Percentiles rank a stretch among this genome's conserved stretches.
These are phyloP conservation scores for Rhodofomes roseus DNA, from an alignment of 1,284 basidiomycete species.

Conservation along the genomic window DNA sequence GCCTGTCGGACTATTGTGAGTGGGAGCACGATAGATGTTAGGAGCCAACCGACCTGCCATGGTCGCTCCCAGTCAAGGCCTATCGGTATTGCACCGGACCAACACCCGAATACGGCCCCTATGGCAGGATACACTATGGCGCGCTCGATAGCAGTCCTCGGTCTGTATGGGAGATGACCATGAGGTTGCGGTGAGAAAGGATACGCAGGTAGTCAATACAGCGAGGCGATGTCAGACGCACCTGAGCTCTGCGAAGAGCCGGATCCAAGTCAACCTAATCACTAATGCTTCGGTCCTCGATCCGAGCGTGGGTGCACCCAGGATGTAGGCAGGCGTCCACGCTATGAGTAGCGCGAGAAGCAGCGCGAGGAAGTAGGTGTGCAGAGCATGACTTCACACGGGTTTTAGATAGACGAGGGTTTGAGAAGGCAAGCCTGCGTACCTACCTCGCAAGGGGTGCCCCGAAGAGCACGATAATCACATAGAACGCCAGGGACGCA, in stretches of 20 bases:
- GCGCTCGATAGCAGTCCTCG: slow-evolving; percentile 65
- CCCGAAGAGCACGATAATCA: slow-evolving; percentile 65
- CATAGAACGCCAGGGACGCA: slow-evolving; percentile 45
- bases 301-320: slow-evolving; percentile 58
- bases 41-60: slow-evolving; percentile 75
- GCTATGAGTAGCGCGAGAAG: slow-evolving; percentile 66
- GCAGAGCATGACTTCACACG: slow-evolving; percentile 40
- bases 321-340: slow-evolving; percentile 65
- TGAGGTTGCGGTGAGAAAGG: slow-evolving; percentile 1
- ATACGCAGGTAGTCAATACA: not conserved
- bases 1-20: slow-evolving; percentile 39
- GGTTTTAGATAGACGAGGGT: slow-evolving; percentile 5
- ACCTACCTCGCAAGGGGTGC: slow-evolving; percentile 65
- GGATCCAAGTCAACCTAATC: slow-evolving; percentile 60
- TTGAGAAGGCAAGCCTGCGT: not conserved
- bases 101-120: slow-evolving; percentile 72
- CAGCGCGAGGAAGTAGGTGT: slow-evolving; percentile 68
- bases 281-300: slow-evolving; percentile 37
- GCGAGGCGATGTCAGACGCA: slow-evolving; percentile 34
- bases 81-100: slow-evolving; percentile 78
- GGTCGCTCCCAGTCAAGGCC: slow-evolving; percentile 94
- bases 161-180: slow-evolving; percentile 36
- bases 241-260: slow-evolving; percentile 78
- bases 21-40: not conserved
- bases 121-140: slow-evolving; percentile 76